A percentile compares a stretch with the other conserved stretches of the same genome.
These are phyloP conservation scores for Chaetomidium leptoderma DNA, from an alignment of 495 filamentous ascomycete species.

Conservation along the genomic window DNA sequence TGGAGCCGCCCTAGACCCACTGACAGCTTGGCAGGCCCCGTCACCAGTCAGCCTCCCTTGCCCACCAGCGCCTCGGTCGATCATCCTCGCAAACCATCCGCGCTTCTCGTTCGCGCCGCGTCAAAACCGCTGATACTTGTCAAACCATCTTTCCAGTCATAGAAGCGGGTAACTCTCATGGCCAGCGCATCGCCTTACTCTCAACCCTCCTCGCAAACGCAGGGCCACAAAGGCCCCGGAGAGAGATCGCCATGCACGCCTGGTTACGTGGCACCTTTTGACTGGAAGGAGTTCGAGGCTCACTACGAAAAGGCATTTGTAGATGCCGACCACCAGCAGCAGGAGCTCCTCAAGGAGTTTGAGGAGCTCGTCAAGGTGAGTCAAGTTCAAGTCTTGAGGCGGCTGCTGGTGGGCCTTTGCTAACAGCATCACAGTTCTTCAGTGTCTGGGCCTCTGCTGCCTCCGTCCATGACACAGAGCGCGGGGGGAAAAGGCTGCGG, in stretches of 20 bases:
- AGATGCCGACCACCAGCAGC: conserved; percentile 56
- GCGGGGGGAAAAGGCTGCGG: conserved; percentile 69
- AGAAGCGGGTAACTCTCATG: conserved; percentile 22
- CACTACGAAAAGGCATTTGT: conserved; percentile 58
- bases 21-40: neutral
- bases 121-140: conserved; percentile 20
- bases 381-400: neutral
- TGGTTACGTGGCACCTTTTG: conserved; percentile 47
- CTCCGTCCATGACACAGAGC: conserved; percentile 61
- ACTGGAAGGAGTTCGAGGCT: conserved; percentile 65
- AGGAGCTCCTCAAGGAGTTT: conserved; percentile 58
- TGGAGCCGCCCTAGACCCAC: neutral
- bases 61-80: conserved; percentile 5
- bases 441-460: conserved; percentile 64
- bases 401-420: neutral
- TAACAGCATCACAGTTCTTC: conserved; percentile 53
- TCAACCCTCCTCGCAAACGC: conserved; percentile 14
- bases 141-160: conserved; percentile 9
- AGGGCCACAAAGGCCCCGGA: conserved; percentile 16
- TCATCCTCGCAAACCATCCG: conserved; percentile 2
- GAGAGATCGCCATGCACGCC: conserved; percentile 41
- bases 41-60: conserved; percentile 13
- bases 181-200: conserved; percentile 21
- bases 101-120: conserved; percentile 15
- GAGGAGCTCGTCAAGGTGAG: conserved; percentile 57